Base-by-base conservation (phyloP, 1,139 yeast genomes). In the Suhomyces chickasaworum region DNA sequence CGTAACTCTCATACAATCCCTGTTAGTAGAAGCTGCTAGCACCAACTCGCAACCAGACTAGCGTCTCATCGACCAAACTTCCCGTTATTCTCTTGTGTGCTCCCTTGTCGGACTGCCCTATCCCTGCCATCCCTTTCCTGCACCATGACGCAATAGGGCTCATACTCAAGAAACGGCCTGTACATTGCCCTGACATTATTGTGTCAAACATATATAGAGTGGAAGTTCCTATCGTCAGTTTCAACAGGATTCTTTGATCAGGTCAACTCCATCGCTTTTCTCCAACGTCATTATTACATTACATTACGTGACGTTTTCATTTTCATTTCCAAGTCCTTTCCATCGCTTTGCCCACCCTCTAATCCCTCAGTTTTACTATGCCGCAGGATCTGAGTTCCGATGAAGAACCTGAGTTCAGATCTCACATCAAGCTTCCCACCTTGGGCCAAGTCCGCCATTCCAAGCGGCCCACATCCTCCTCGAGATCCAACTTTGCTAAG, bases 361-460 rank as follows among this genome's bases (percentile, higher is more conserved):
- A 12, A 25, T 25, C 8, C 12, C 27, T 23, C 12, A 23, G 7
- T 22, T 27, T 17, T 18, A 20, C 40, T 16, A 37, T 37, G 40
- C 30, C 40, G 10, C 33, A 16, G 42, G 37, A 42, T 17, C 41
- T 36, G 44, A 39, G 47, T 31, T 44, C 45, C 7, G 49, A 41
- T 27, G 48, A 46, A 30, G 45, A 40, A 10, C 37, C 25, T 13
- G 31, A 38, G 27, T 57, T 53, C 46, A 52, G 52, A 42, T 55
- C 69, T 36, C 55, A 63, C 47, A 55, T 69, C 44, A 64, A 61
- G 35, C 54, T 69, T 39, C 73, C 73, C 8, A 57, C 59, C 20
- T 15, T 39, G 16, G 38, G 30, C 32, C 53, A 59, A 29, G 49
- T 53, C 36, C 56, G 63, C 41, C 59, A 57, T 46, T 61, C 64